Conservation (phyloP, 1,139 yeast species). For the Diutina neorugosa region DNA sequence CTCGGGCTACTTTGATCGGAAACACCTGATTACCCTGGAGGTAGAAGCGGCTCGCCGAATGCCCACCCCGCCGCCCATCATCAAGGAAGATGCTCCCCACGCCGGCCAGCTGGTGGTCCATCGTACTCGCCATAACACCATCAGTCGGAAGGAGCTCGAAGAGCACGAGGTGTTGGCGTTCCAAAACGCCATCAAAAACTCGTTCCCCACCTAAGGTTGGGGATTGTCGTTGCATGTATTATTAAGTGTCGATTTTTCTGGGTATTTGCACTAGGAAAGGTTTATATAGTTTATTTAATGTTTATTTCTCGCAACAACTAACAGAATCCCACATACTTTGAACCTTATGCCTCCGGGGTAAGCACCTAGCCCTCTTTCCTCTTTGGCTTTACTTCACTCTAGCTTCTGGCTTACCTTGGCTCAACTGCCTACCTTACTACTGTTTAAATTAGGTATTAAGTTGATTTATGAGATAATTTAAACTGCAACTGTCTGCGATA, state of each 20-base stretch:
- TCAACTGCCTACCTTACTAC: no score
- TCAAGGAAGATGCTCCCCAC: background rate
- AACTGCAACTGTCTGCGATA: no score
- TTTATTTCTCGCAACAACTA: background rate
- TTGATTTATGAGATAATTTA: no score
- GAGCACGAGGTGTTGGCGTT: conserved; percentile 2
- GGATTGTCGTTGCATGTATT: background rate
- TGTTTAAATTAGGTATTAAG: no score
- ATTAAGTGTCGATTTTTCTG: background rate
- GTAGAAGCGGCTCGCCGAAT: background rate
- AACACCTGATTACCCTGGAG: background rate
- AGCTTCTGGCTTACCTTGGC: no score
- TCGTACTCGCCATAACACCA: conserved; percentile 1
- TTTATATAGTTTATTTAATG: background rate
- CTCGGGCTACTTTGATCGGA: background rate
- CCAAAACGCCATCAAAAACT: background rate
- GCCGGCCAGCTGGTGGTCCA: conserved; percentile 1
- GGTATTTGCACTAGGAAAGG: background rate
- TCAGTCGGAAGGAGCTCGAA: background rate
- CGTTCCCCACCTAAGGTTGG: background rate
- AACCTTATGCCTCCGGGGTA: no score
- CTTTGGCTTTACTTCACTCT: no score
- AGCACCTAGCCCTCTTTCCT: no score
- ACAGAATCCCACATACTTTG: no score
- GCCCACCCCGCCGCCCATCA: background rate